phyloP scores from a whole-genome alignment of 1,284 basidiomycete genomes.

The Trametes versicolor region DNA sequence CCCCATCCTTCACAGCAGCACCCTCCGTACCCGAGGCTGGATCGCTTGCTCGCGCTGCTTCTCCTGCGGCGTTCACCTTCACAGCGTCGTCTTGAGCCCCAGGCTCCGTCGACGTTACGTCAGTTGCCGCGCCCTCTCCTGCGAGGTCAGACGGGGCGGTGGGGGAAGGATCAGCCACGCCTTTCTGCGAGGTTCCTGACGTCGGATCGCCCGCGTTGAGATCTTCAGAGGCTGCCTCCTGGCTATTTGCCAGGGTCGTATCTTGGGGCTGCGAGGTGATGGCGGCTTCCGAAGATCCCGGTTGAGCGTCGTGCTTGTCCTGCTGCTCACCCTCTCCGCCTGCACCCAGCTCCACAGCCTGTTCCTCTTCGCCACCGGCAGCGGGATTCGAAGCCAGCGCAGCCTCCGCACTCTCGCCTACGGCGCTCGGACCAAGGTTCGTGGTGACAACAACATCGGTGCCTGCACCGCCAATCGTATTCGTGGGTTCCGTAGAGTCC shows the following conservation, averaged over 20 bases:
- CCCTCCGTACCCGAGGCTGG: background rate
- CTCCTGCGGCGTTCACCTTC: conserved; percentile 2
- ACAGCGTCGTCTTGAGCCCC: background rate
- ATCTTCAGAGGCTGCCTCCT: conserved; percentile 1
- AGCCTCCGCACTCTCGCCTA: conserved; percentile 11
- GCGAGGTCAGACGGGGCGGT: background rate
- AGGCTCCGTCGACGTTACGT: conserved; percentile 6
- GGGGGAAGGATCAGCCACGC: background rate
- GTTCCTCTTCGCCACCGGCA: background rate
- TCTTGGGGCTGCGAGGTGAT: background rate
- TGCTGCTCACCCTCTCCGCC: background rate
- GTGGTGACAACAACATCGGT: conserved; percentile 27
- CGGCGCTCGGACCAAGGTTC: conserved; percentile 10
- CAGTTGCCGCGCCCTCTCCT: background rate
- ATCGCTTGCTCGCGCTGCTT: background rate
- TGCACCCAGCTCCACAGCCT: background rate
- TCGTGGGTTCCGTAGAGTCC: conserved; percentile 36
- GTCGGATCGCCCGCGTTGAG: background rate
- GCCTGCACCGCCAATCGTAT: conserved; percentile 36
- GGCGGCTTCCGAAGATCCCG: background rate
- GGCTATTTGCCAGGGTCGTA: background rate
- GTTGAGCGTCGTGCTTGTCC: background rate
- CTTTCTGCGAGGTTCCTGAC: background rate
- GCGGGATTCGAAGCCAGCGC: background rate
- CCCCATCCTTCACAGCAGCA: background rate